These are phyloP conservation scores for Gossypium arboreum DNA, from an alignment of 345 rosid species.

Conservation along the genomic window DNA sequence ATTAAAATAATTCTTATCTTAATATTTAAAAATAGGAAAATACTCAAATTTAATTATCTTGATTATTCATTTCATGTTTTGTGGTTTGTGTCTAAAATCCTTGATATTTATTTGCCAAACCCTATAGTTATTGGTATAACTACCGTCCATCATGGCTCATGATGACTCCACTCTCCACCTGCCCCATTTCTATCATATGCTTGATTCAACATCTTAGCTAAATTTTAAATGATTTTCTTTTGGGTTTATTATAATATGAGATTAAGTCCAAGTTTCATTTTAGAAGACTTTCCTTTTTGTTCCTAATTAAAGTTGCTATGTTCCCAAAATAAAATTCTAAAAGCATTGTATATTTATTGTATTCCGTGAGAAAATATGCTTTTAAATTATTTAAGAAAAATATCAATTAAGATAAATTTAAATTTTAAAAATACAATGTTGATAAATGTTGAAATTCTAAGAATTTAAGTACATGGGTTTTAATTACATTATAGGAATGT, in stretches of 20 bases:
- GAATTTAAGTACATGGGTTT: too few species aligned
- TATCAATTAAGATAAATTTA: too few species aligned
- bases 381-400: too few species aligned
- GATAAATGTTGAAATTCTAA: too few species aligned
- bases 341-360: too few species aligned
- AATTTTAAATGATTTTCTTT: neutral
- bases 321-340: too few species aligned
- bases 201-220: neutral
- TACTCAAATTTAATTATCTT: neutral
- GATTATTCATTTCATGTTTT: neutral
- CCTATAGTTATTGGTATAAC: slow-evolving; percentile 15
- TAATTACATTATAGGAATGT: too few species aligned
- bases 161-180: slow-evolving; percentile 12
- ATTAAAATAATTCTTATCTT: too few species aligned
- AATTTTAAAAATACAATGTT: too few species aligned
- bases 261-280: neutral
- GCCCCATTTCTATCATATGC: neutral
- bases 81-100: neutral
- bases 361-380: too few species aligned
- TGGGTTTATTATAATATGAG: neutral
- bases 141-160: slow-evolving; percentile 27
- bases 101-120: neutral
- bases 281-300: neutral
- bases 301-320: too few species aligned
- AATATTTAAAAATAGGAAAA: neutral